Evolutionary conservation across 2,329 filamentous ascomycete species (phyloP), one percentile per base, ranked within the genome.

Genomic region (Sporothrix pseudoabietina): DNA sequence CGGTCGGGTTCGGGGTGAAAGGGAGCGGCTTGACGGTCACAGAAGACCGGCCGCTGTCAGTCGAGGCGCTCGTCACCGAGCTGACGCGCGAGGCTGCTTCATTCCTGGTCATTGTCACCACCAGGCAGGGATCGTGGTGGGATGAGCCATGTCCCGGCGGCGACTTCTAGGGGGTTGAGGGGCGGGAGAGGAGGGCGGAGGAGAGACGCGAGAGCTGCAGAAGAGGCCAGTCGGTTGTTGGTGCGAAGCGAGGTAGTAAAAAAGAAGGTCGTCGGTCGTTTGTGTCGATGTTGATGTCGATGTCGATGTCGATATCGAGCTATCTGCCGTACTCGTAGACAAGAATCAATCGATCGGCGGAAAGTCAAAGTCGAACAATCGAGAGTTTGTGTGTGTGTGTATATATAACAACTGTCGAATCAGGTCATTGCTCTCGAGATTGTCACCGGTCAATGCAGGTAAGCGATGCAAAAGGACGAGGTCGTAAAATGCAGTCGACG

Each of bases 81-180:
- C 87, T 90, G 86, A 91, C 87, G 83, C 89, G 90, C 82, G 85
- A 85, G 78, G 82, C 82, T 78, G 84, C 83, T 80, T 92, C 90
- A 84, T 90, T 88, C 82, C 87, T 88, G 83, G 89, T 88, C 91
- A 93, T 92, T 82, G 83, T 88, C 82, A 82, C 82, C 80, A 78
- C 76, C 76, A 71, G 73, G 73, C 73, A 75, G 73, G 68, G 49
- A 73, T 65, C 61, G 69, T 72, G 59, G 73, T 59, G 72, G 72
- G 65, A 73, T 71, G 44, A 71, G 73, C 75, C 76, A 77, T 77
- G 61, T 75, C 76, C 74, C 61, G 65, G 69, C 47, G 47, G 57
- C 65, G 61, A 66, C 39, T 39, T 66, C 61, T 66, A 63, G 44
- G 19, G 30, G 44, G 12, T 12, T 41, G 22, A 26, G 19, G 12